phyloP scores from a whole-genome alignment of 2,329 filamentous ascomycete genomes.

The Dactylellina drechsleri region DNA sequence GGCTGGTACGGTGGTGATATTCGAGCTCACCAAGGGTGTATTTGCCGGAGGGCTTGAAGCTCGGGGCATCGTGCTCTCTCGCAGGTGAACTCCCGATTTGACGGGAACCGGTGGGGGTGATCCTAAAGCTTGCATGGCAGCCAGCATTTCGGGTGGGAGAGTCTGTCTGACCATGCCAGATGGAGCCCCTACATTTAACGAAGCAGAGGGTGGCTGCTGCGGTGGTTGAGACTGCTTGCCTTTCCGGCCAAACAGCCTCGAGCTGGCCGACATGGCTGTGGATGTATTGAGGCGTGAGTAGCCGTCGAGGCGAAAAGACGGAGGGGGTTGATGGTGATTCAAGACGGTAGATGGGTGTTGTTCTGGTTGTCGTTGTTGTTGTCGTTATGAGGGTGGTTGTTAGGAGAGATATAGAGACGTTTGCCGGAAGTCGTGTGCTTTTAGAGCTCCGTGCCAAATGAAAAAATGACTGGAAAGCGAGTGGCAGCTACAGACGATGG shows the following conservation, averaged over 20 bases:
- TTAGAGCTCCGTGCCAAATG: slow-evolving; percentile 13
- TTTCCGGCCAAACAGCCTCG: slow-evolving; percentile 51
- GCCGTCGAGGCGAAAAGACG: slow-evolving; percentile 18
- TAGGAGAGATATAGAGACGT: not conserved
- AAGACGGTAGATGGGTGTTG: not conserved
- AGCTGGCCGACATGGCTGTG: slow-evolving; percentile 49
- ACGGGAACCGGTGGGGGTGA: slow-evolving; percentile 44
- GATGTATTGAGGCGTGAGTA: slow-evolving; percentile 16
- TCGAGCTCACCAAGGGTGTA: slow-evolving; percentile 51
- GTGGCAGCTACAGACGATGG: not conserved
- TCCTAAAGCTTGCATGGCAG: slow-evolving; percentile 33
- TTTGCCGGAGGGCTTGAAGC: slow-evolving; percentile 42
- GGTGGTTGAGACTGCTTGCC: slow-evolving; percentile 36
- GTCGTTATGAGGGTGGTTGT: slow-evolving; percentile 8
- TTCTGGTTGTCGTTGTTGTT: not conserved
- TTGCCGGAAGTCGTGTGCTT: slow-evolving; percentile 10
- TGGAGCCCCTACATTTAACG: slow-evolving; percentile 42
- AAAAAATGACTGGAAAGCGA: not conserved
- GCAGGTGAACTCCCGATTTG: slow-evolving; percentile 38
- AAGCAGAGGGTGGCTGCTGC: slow-evolving; percentile 15
- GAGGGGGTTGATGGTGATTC: slow-evolving; percentile 1
- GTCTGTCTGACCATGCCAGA: slow-evolving; percentile 38
- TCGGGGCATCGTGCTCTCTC: slow-evolving; percentile 28
- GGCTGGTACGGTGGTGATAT: slow-evolving; percentile 46
- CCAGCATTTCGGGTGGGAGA: slow-evolving; percentile 29